Evolutionary conservation across 2,329 filamentous ascomycete species (phyloP).

Genomic region (Sporothrix pseudoabietina): DNA sequence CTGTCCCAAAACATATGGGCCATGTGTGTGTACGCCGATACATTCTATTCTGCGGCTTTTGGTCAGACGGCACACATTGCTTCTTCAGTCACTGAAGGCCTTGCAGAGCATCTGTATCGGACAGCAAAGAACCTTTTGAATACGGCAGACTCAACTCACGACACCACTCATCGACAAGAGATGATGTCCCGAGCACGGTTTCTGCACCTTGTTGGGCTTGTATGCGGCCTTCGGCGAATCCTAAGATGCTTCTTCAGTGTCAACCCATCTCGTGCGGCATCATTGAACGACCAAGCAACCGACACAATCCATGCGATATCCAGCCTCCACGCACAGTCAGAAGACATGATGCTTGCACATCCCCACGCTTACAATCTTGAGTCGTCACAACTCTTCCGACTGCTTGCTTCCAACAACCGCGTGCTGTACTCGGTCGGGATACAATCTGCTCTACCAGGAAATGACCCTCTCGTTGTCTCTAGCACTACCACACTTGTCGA

Average conservation of each 20-base stretch:
- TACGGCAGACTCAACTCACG: neutral
- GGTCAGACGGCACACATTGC: constrained; percentile 3
- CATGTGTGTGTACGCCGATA: neutral
- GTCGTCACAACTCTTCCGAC: neutral
- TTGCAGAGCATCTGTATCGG: neutral
- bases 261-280: neutral
- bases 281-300: neutral
- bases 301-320: neutral
- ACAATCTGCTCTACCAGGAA: neutral
- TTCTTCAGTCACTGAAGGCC: neutral
- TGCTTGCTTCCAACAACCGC: neutral
- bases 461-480: neutral
- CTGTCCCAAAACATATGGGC: neutral
- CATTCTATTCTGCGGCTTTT: neutral
- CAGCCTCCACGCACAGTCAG: neutral
- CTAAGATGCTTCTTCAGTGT: constrained; percentile 7
- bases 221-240: neutral
- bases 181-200: neutral
- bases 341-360: neutral
- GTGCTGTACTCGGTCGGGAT: neutral
- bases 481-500: neutral
- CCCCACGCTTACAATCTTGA: neutral
- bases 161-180: neutral
- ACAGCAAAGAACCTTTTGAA: neutral
- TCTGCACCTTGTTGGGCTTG: neutral